Conservation (phyloP, 495 filamentous ascomycete genomes). For the Penicillium manginii region DNA sequence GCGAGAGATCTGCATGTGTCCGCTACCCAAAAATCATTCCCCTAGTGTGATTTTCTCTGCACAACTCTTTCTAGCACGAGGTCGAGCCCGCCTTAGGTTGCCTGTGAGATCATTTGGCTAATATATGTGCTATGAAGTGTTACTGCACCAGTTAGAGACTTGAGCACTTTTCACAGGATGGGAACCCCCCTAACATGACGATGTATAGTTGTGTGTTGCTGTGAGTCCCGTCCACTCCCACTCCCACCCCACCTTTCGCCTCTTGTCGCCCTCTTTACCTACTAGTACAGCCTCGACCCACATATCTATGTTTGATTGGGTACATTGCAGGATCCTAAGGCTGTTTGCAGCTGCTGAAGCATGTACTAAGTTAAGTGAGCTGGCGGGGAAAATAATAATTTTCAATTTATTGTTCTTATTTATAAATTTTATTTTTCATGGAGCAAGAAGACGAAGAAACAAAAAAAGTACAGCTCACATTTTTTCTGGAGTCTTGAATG, state of each 20-base stretch:
- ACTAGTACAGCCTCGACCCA: conserved; percentile 6
- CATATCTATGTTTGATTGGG: conserved; percentile 14
- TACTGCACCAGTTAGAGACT: conserved; percentile 22
- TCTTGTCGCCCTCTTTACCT: background rate
- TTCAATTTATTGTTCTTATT: conserved; percentile 4
- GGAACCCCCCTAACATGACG: background rate
- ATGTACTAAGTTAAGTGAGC: conserved; percentile 23
- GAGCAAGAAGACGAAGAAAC: background rate
- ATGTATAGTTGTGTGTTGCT: too few relatives aligned
- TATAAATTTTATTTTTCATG: background rate
- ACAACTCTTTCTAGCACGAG: conserved; percentile 21
- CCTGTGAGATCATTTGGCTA: conserved; percentile 27
- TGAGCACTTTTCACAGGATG: conserved; percentile 10
- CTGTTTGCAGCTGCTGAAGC: conserved; percentile 23
- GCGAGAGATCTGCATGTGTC: conserved; percentile 18
- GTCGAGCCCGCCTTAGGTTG: conserved; percentile 23
- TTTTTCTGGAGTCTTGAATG: conserved; percentile 12
- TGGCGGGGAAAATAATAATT: conserved; percentile 11
- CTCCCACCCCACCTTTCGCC: background rate
- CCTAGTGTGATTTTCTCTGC: background rate
- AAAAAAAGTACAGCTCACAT: conserved; percentile 28
- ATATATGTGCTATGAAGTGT: conserved; percentile 17
- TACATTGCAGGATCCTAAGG: conserved; percentile 12
- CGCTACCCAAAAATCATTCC: conserved; percentile 11
- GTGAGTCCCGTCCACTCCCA: too few relatives aligned